A percentile compares a stretch with the other conserved stretches of the same genome.
Conservation (phyloP, 768 basidiomycete species). For the Mycena olivaceomarginata region DNA sequence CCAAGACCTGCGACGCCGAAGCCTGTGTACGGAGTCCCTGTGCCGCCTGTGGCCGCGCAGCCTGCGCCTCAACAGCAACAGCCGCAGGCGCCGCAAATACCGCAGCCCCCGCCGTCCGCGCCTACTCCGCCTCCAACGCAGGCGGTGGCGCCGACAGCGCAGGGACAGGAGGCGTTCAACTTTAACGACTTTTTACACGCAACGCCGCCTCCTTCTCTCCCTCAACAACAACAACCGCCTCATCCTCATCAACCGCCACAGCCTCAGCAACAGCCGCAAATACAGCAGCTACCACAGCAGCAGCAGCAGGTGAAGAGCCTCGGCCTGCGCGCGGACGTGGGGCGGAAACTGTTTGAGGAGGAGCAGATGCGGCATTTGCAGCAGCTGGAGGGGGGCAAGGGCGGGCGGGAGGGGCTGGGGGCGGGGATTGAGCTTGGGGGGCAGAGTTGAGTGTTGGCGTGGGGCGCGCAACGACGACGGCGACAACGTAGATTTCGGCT, state of each 20-base stretch:
- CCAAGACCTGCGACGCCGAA: slow-evolving; percentile 32
- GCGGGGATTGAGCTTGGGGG: slow-evolving; percentile 68
- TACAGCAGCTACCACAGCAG: slow-evolving; percentile 43
- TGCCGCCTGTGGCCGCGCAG: neutral
- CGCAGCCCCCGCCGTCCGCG: neutral
- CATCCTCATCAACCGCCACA: neutral
- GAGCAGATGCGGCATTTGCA: slow-evolving; percentile 69
- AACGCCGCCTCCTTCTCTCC: slow-evolving; percentile 75
- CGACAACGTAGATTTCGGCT: neutral
- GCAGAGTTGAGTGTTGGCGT: slow-evolving; percentile 43
- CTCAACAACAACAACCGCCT: neutral
- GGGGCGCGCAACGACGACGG: too few species aligned
- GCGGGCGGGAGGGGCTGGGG: slow-evolving; percentile 51
- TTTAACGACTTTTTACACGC: slow-evolving; percentile 85
- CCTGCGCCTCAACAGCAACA: neutral
- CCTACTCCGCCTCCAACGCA: neutral
- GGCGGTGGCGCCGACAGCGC: slow-evolving; percentile 25
- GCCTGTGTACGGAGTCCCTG: slow-evolving; percentile 34
- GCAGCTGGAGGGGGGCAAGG: slow-evolving; percentile 53
- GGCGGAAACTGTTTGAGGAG: slow-evolving; percentile 82
- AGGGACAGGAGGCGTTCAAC: slow-evolving; percentile 66
- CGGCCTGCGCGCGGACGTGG: slow-evolving; percentile 78
- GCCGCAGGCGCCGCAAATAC: slow-evolving; percentile 44
- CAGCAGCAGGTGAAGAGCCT: slow-evolving; percentile 60
- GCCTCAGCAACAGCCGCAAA: slow-evolving; percentile 48